Conservation (phyloP, 176 grass and related monocot genomes). For the Avena sativa region DNA sequence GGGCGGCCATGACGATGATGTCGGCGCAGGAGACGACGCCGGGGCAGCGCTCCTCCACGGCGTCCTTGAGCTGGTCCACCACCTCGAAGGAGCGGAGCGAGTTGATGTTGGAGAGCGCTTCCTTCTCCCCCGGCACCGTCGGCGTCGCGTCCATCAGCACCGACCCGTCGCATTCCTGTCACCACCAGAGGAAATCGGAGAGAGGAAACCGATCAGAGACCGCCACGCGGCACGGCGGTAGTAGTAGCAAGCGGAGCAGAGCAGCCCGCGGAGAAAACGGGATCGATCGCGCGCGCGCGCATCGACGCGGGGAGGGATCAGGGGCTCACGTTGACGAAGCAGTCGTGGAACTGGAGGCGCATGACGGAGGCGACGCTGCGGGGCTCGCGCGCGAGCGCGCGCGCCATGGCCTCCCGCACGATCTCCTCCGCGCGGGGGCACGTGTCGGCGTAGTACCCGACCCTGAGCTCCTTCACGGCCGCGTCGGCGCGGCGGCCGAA, state of each 20-base stretch:
- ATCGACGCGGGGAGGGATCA: background rate
- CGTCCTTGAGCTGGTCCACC: constrained; percentile 78
- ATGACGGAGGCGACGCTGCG: constrained; percentile 93
- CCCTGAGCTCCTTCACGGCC: constrained; percentile 46
- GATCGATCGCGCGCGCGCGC: background rate
- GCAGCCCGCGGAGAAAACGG: background rate
- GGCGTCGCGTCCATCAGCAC: constrained; percentile 85
- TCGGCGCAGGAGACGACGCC: constrained; percentile 91
- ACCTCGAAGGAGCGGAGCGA: constrained; percentile 92
- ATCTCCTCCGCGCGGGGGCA: constrained; percentile 77
- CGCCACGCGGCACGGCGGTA: background rate
- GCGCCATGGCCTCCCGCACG: constrained; percentile 65
- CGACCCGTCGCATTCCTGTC: constrained; percentile 88
- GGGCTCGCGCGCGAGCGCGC: constrained; percentile 61
- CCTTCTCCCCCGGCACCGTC: constrained; percentile 80
- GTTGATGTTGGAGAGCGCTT: constrained; percentile 81
- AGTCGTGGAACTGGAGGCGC: constrained; percentile 98
- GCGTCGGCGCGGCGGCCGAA: constrained; percentile 5
- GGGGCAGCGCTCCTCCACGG: constrained; percentile 69
- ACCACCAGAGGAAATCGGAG: background rate
- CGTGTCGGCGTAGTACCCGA: constrained; percentile 81
- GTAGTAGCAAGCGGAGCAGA: background rate
- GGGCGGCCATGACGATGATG: constrained; percentile 71
- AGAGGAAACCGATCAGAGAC: background rate
- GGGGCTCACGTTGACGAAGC: constrained; percentile 87